Conservation (phyloP, 2,329 filamentous ascomycete genomes). For the Sclerotinia sclerotiorum region DNA sequence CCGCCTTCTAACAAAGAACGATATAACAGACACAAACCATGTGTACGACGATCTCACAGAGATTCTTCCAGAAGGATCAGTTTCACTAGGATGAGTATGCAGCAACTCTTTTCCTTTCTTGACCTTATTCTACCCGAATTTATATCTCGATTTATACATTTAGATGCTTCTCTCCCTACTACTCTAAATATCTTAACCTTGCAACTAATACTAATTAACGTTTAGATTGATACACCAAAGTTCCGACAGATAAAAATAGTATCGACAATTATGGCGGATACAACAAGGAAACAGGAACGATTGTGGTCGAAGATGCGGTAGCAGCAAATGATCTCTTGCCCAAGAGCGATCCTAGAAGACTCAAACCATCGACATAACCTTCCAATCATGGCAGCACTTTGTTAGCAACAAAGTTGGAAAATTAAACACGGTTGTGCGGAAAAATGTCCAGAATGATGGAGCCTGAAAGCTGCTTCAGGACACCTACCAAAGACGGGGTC, state of each 20-base stretch:
- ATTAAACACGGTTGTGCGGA: background rate
- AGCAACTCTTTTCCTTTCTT: no score
- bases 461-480: background rate
- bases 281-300: background rate
- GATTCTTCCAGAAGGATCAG: background rate
- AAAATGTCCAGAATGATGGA: background rate
- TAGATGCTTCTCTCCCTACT: no score
- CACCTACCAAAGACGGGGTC: background rate
- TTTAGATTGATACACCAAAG: background rate
- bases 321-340: background rate
- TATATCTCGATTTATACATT: no score
- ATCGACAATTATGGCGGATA: background rate
- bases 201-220: background rate
- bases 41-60: background rate
- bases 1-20: no score
- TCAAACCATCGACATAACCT: background rate
- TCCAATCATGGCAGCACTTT: background rate
- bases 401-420: background rate
- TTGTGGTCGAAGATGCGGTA: background rate
- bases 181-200: no score
- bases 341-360: background rate
- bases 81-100: no score
- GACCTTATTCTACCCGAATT: no score
- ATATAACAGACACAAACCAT: no score
- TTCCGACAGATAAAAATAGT: fast-evolving